Evolutionary conservation across 768 basidiomycete genomes (phyloP), one percentile per base, ranked within the genome.

Genomic region (Phylloporus arenicola): DNA sequence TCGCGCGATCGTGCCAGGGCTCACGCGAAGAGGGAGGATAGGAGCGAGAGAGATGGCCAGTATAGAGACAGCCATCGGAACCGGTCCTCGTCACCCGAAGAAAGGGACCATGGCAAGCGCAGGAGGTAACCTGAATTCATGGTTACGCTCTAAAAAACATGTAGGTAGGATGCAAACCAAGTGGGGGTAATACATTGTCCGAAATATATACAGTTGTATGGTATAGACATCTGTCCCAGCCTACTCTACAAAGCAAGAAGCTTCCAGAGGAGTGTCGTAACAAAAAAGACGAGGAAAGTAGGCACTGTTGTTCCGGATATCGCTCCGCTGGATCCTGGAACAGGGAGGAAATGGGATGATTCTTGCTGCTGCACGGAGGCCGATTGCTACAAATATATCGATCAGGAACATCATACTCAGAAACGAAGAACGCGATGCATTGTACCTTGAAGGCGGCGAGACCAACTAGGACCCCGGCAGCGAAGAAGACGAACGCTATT

Each of bases 391-490:
- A 7, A 27, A 42, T 39, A 48, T 25, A 2, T 27, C 1, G 42
- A 41, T 49, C 22, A 51, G 46, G 3, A 37, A 17, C 16, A 11
- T 40, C 43, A 43, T 11, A 19, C 16, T 17, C 22, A 11, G 3
- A 20, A 17, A 25, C 31, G 17, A 20, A 5, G 17, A 8, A 51
- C 12, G n/a, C 31, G 34, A 47, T 20, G 33, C n/a, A 57, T 16
- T 30, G 3, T 57, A 87, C 88, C 76, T 92, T 93, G 77, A 92
- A 93, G 2, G 79, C 81, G 22, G 79, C 82, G 3, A 92, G 63
- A 17, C 92, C 89, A 20, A 92, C 82, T 19, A 94, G 70, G 45
- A 94, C 67, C 0, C 88, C 90, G 3, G 77, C 68, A 7, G 78
- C 83, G 58, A 94, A 91, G 71, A 87, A 92, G 8, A 76, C 53